Evolutionary conservation across 441 rosid species (phyloP).

Genomic region (Francoa sonchifolia): DNA sequence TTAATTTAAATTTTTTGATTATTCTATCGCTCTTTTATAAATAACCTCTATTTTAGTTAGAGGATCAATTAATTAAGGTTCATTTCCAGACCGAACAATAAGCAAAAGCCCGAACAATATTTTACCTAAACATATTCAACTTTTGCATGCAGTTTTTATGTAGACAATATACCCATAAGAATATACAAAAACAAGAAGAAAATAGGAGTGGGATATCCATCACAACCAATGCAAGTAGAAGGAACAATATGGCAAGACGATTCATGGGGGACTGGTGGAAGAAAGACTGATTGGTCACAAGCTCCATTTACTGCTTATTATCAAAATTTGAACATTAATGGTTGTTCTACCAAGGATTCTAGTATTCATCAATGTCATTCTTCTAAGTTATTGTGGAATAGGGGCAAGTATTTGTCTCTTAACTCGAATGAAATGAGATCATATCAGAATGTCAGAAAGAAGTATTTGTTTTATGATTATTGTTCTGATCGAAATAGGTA

Average conservation of each 20-base stretch:
- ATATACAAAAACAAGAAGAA: slow-evolving; percentile 37
- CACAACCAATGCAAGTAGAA: slow-evolving; percentile 35
- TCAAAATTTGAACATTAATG: slow-evolving; percentile 34
- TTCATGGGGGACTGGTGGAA: slow-evolving; percentile 64
- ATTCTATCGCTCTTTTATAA: too few species aligned
- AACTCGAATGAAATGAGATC: slow-evolving; percentile 14
- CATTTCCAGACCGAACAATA: too few species aligned
- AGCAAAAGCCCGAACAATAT: too few species aligned
- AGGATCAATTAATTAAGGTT: too few species aligned
- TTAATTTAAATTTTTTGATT: too few species aligned
- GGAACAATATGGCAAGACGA: slow-evolving; percentile 71
- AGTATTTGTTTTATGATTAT: slow-evolving; percentile 30
- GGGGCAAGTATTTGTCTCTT: slow-evolving; percentile 19
- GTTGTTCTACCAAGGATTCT: slow-evolving; percentile 18
- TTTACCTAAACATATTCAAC: too few species aligned
- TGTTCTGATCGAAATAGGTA: slow-evolving; percentile 25
- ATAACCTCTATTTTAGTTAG: too few species aligned
- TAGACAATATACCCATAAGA: slow-evolving; percentile 49
- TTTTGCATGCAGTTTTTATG: slow-evolving; percentile 40
- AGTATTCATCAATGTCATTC: slow-evolving; percentile 16
- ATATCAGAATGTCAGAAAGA: slow-evolving; percentile 18
- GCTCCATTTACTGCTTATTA: slow-evolving; percentile 52
- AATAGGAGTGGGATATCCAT: slow-evolving; percentile 35
- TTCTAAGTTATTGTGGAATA: slow-evolving; percentile 48
- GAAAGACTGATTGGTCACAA: slow-evolving; percentile 45